Percentiles rank a stretch among this genome's conserved stretches.
Conservation (phyloP, 2,329 filamentous ascomycete species). For the Penicillium sp. region DNA sequence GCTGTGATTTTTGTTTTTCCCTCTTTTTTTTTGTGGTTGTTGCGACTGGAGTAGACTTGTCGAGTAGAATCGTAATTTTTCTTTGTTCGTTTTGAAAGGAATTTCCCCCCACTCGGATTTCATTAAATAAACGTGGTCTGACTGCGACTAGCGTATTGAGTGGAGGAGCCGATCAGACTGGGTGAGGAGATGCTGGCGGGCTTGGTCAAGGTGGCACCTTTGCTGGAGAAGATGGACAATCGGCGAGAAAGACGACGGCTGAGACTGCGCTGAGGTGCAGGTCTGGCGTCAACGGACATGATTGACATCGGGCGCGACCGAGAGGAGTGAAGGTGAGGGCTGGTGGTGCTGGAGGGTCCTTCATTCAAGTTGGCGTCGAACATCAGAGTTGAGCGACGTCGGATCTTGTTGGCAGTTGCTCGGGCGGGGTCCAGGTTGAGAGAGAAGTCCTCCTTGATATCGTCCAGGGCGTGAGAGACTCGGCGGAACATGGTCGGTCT, state of each 20-base stretch:
- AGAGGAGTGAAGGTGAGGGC: slow-evolving; percentile 16
- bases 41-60: not conserved
- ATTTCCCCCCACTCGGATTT: not conserved
- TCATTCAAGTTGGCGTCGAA: slow-evolving; percentile 19
- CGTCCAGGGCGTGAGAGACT: slow-evolving; percentile 41
- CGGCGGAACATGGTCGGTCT: slow-evolving; percentile 34
- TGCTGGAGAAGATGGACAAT: slow-evolving; percentile 29
- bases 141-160: slow-evolving; percentile 22
- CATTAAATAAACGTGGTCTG: slow-evolving; percentile 21
- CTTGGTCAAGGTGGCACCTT: slow-evolving; percentile 12
- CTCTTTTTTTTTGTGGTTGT: not conserved
- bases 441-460: slow-evolving; percentile 40
- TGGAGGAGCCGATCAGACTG: slow-evolving; percentile 39
- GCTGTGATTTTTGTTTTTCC: too few species aligned
- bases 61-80: not conserved
- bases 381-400: slow-evolving; percentile 34
- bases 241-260: slow-evolving; percentile 31
- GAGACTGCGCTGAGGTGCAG: slow-evolving; percentile 24
- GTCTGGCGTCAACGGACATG: slow-evolving; percentile 27
- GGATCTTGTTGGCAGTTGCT: slow-evolving; percentile 30
- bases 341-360: too few species aligned
- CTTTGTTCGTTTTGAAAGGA: not conserved
- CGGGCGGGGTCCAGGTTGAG: slow-evolving; percentile 29
- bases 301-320: slow-evolving; percentile 32
- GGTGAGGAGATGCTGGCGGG: slow-evolving; percentile 36